Percentiles rank a stretch among this genome's conserved stretches.
These are phyloP conservation scores for Wickerhamomyces rabaulensis DNA, from an alignment of 805 yeast species.

Conservation along the genomic window DNA sequence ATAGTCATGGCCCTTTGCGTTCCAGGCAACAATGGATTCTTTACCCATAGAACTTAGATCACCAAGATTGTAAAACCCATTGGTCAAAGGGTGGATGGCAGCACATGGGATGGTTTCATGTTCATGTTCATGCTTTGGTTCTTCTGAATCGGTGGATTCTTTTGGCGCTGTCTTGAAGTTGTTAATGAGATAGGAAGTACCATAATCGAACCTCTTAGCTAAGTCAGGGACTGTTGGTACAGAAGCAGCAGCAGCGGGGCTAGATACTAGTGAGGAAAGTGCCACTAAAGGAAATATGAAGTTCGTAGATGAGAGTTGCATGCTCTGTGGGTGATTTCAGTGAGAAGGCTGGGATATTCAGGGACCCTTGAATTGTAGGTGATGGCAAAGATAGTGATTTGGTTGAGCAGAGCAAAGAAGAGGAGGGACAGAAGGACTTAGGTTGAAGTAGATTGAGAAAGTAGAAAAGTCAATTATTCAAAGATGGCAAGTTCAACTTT, in stretches of 20 bases:
- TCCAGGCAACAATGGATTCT: conserved; percentile 43
- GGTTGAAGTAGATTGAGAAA: too few relatives aligned
- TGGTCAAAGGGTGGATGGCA: conserved; percentile 35
- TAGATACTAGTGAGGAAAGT: background rate
- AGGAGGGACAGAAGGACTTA: background rate
- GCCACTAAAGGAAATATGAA: background rate
- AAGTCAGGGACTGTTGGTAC: background rate
- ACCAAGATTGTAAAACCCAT: conserved; percentile 32
- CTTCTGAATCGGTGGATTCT: conserved; percentile 2
- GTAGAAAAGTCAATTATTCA: too few relatives aligned
- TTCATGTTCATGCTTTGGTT: conserved; percentile 5
- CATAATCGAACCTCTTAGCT: conserved; percentile 15
- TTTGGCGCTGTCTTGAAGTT: conserved; percentile 5
- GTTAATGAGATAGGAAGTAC: conserved; percentile 15
- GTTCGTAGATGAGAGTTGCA: background rate
- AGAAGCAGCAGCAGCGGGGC: background rate
- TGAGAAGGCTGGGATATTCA: too few relatives aligned
- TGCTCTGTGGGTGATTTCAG: too few relatives aligned
- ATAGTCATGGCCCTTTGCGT: conserved; percentile 64
- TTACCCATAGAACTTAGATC: conserved; percentile 24
- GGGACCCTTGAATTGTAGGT: too few relatives aligned
- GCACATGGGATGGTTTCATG: conserved; percentile 34
- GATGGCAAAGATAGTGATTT: background rate
- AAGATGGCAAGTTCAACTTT: background rate
- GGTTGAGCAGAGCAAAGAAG: background rate